Conservation (phyloP, 2,329 filamentous ascomycete species). For the Beauveria medogensis region DNA sequence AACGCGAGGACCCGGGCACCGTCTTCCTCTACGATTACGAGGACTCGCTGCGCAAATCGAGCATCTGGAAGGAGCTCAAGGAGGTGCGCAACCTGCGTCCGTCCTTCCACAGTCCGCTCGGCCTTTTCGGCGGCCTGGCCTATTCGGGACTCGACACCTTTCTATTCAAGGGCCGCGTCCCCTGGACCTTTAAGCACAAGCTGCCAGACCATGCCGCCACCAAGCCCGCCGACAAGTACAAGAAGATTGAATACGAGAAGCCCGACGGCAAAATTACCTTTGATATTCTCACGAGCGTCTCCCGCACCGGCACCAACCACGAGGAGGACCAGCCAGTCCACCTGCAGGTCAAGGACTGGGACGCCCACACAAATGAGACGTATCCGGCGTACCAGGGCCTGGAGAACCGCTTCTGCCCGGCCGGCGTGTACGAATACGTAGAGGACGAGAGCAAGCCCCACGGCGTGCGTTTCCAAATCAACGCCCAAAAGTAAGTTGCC, state of each 20-base stretch:
- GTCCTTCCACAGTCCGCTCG: constrained; percentile 81
- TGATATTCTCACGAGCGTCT: constrained; percentile 92
- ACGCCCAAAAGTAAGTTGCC: constrained; percentile 80
- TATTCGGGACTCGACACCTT: constrained; percentile 94
- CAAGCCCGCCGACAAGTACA: constrained; percentile 66
- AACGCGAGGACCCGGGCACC: constrained; percentile 48
- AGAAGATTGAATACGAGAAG: constrained; percentile 94
- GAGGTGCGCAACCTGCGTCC: constrained; percentile 97
- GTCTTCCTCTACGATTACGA: constrained; percentile 96
- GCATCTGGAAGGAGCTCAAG: constrained; percentile 89
- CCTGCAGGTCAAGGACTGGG: constrained; percentile 91
- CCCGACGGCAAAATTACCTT: constrained; percentile 93
- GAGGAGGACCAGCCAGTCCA: constrained; percentile 98
- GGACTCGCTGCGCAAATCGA: constrained; percentile 73
- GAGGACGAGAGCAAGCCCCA: constrained; percentile 81
- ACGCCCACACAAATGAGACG: constrained; percentile 73
- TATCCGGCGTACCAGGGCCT: constrained; percentile 86
- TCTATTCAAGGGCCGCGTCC: constrained; percentile 72
- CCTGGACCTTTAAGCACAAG: constrained; percentile 89
- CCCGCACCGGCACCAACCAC: constrained; percentile 92
- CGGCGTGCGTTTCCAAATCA: constrained; percentile 95
- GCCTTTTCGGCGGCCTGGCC: constrained; percentile 78
- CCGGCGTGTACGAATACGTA: constrained; percentile 95
- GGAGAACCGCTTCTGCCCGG: constrained; percentile 95
- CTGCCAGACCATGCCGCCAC: constrained; percentile 70